Evolutionary conservation across 1,284 basidiomycete species (phyloP).

Genomic region (Amylostereum chailletii): DNA sequence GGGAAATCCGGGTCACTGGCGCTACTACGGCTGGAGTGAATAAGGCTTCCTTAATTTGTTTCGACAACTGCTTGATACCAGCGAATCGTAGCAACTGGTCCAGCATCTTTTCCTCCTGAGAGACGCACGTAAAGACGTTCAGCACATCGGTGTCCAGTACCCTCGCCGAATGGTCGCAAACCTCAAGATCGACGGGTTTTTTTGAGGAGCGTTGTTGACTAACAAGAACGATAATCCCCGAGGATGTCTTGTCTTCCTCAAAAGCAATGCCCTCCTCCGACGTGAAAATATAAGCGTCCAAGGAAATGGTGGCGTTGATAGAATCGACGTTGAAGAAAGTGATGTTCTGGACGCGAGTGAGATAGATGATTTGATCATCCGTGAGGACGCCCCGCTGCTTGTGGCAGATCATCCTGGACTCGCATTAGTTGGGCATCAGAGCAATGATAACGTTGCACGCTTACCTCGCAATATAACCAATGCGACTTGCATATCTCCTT

Average conservation of each 20-base stretch:
- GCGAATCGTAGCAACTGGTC: background rate
- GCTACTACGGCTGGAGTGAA: too few relatives aligned
- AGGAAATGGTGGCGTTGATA: conserved; percentile 6
- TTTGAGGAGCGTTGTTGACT: background rate
- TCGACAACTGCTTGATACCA: background rate
- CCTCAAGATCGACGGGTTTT: background rate
- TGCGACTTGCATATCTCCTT: conserved; percentile 7
- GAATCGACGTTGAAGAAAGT: conserved; percentile 3
- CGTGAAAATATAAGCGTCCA: background rate
- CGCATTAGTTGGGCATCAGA: background rate
- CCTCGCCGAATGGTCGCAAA: conserved; percentile 3
- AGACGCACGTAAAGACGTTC: conserved; percentile 3
- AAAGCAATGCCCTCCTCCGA: conserved; percentile 1
- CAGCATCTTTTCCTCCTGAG: background rate
- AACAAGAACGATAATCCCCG: conserved; percentile 1
- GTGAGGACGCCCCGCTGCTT: background rate
- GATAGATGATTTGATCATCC: conserved; percentile 1
- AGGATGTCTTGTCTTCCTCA: conserved; percentile 1
- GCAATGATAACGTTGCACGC: background rate
- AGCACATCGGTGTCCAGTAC: conserved; percentile 4
- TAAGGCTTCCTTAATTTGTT: too few relatives aligned
- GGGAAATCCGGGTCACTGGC: too few relatives aligned
- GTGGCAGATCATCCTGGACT: conserved; percentile 4
- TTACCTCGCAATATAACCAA: conserved; percentile 8
- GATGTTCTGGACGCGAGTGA: conserved; percentile 8